Evolutionary conservation across 306 rosid genomes (phyloP).

Genomic region (Citrullus colocynthis): DNA sequence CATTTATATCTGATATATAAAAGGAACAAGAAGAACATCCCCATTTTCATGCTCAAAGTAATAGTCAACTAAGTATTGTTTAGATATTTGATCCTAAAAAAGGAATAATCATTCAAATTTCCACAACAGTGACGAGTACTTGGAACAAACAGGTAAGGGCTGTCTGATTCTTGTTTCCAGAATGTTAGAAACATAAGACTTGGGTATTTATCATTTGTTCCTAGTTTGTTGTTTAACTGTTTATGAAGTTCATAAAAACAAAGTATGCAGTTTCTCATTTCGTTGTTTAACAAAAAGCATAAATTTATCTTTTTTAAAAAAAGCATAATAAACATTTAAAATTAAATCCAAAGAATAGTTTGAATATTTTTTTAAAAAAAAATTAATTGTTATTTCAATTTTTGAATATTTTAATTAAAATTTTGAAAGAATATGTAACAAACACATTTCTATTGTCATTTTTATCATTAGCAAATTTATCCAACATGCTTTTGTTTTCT

Average conservation of each 20-base stretch:
- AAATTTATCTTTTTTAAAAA: neutral
- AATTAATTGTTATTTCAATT: neutral
- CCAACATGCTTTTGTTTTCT: neutral
- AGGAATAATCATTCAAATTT: neutral
- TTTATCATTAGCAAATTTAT: neutral
- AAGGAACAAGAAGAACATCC: neutral
- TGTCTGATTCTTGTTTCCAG: neutral
- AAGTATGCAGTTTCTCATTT: neutral
- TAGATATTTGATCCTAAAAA: neutral
- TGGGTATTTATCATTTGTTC: neutral
- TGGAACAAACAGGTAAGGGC: neutral
- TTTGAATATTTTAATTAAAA: neutral
- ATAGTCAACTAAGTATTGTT: neutral
- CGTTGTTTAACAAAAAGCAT: neutral
- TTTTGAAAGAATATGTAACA: neutral
- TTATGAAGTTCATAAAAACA: neutral
- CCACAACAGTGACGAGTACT: neutral
- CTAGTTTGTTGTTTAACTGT: neutral
- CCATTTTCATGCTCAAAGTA: neutral
- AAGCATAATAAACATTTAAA: neutral
- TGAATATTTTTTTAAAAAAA: neutral
- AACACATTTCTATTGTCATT: neutral
- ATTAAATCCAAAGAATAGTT: neutral
- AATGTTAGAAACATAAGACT: neutral
- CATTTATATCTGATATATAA: neutral